Percentiles rank a stretch among this genome's conserved stretches.
Evolutionary conservation across 2,329 filamentous ascomycete species (phyloP).

Genomic region (Dryadomyces quercus-mongolicae): DNA sequence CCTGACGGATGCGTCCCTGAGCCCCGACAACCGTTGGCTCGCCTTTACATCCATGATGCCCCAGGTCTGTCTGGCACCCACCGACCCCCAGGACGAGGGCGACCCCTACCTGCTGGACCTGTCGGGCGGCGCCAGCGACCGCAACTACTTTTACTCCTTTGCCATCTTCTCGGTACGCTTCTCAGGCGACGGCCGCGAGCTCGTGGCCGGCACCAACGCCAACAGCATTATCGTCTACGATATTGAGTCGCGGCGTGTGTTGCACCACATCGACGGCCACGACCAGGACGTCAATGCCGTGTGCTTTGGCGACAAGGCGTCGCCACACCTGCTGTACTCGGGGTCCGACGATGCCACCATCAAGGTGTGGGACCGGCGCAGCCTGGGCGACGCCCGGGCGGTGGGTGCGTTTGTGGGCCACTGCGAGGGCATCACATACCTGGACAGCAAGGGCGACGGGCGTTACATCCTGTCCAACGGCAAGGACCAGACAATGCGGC

Average conservation of each 20-base stretch:
- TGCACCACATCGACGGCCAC: conserved; percentile 69
- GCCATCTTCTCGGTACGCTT: conserved; percentile 86
- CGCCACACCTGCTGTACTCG: conserved; percentile 89
- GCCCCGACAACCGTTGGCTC: conserved; percentile 81
- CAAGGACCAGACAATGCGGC: conserved; percentile 94
- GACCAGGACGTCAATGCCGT: conserved; percentile 90
- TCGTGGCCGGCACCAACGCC: conserved; percentile 78
- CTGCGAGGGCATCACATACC: conserved; percentile 54
- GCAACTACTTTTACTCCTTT: conserved; percentile 26
- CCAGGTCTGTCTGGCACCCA: conserved; percentile 74
- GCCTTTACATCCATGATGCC: conserved; percentile 85
- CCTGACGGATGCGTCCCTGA: conserved; percentile 83
- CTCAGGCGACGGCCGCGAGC: conserved; percentile 78
- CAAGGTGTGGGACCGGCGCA: conserved; percentile 92
- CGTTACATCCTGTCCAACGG: conserved; percentile 84
- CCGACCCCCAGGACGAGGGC: conserved; percentile 68
- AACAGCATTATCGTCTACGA: conserved; percentile 82
- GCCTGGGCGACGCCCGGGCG: conserved; percentile 71
- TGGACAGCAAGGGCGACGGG: conserved; percentile 59
- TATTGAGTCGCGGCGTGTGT: conserved; percentile 64
- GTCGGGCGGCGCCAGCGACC: conserved; percentile 27
- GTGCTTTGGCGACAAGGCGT: conserved; percentile 80
- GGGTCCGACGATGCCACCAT: conserved; percentile 90
- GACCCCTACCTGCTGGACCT: conserved; percentile 75
- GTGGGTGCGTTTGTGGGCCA: conserved; percentile 56